Evolutionary conservation across 140 eudicot genomes (phyloP), one percentile per base, ranked within the genome.

Genomic region (Senecio squalidus): DNA sequence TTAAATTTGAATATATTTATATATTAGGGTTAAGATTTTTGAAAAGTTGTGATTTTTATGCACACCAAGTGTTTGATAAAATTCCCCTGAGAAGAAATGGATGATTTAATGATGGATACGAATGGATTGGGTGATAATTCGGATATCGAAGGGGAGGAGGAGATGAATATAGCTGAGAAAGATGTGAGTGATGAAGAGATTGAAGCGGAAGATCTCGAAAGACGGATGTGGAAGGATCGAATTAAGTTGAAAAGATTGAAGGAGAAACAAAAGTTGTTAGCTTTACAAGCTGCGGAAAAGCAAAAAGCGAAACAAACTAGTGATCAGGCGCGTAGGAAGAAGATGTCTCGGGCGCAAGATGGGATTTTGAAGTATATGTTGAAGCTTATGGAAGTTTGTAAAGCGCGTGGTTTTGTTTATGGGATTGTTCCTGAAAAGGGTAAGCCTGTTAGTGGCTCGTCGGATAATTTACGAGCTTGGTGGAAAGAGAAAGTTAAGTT

Each of bases 401-500:
- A 81, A 36, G 85, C 85, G 1, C 85, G 89, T 34, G 94, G 89
- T n/a, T 84, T 84, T 4, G 94, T 84, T 17, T 84, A 84, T 43
- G 94, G 88, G 29, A 84, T 84, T 8, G 69, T 84, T 58, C 89
- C 94, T 3, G 94, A 84, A 55, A 84, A 78, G 70, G 94, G 94
- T 40, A 84, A 84, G 72, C 83, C 94, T 0, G 89, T 84, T 0
- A 81, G 94, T 17, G 94, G 94, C 1, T 69, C 94, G 3, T 84
- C 94, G 9, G 94, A 84, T 58, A 84, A 84, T 40, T 52, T 84
- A 31, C 51, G 94, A 13, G 94, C 83, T 45, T 84, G 94, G 94
- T 84, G 94, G 94, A 84, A 84, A 62, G 94, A 84, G 17, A 84
- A 84, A 31, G 94, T 84, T 4, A 84, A 81, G 66, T 78, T 84